phyloP scores from a whole-genome alignment of 768 basidiomycete species.

The Panaeolus papilionaceus region DNA sequence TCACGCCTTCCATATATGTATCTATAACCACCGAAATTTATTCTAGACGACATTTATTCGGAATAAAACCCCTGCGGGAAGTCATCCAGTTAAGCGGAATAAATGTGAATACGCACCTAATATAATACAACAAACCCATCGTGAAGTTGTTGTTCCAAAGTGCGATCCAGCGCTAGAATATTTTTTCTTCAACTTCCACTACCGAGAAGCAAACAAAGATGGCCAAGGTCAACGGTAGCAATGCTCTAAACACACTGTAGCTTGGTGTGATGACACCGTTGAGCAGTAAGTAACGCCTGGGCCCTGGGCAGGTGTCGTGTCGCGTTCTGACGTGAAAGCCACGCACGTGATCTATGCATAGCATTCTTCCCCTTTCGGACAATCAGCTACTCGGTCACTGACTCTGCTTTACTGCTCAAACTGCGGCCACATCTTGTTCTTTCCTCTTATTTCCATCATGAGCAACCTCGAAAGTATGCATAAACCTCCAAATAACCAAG shows the following conservation, averaged over 20 bases:
- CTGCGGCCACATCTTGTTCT: neutral
- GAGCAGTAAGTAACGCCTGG: neutral
- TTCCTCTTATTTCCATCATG: conserved; percentile 47
- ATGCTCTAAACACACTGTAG: neutral
- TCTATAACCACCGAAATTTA: no score
- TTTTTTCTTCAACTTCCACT: neutral
- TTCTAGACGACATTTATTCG: no score
- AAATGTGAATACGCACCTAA: conserved; percentile 53
- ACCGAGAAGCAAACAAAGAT: neutral
- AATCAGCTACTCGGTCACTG: conserved; percentile 15
- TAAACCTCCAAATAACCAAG: neutral
- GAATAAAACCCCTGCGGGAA: no score
- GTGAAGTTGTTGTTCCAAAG: conserved; percentile 1
- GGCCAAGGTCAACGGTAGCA: neutral
- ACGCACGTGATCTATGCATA: conserved; percentile 11
- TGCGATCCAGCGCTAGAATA: conserved; percentile 7
- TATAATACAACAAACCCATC: conserved; percentile 65
- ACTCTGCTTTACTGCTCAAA: conserved; percentile 1
- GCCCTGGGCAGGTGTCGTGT: neutral
- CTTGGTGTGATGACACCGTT: neutral
- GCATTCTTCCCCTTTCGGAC: conserved; percentile 7
- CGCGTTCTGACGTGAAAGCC: conserved; percentile 16
- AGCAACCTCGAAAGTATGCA: conserved; percentile 90
- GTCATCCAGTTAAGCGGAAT: conserved; percentile 2
- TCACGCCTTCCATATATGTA: no score